Evolutionary conservation across 1,139 yeast species (phyloP).

Genomic region (Sugiyamaella sp.): DNA sequence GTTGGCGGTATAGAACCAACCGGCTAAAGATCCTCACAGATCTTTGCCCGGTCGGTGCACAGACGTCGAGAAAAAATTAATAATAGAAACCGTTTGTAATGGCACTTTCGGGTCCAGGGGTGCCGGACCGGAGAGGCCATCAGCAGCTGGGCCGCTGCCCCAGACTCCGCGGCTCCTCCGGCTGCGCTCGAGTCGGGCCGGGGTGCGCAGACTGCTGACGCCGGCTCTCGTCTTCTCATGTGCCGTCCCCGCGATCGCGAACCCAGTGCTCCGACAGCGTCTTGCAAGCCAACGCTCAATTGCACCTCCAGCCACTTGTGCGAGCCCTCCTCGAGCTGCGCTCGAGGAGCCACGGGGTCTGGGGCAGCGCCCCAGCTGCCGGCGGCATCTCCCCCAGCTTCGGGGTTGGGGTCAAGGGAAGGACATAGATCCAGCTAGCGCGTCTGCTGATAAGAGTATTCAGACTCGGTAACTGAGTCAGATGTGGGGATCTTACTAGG

Average conservation of each 20-base stretch:
- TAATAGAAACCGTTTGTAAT: background rate
- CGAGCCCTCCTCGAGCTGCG: background rate
- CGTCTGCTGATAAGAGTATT: no score
- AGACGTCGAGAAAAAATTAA: background rate
- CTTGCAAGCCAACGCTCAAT: background rate
- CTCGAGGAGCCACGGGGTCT: conserved; percentile 1
- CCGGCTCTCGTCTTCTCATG: no score
- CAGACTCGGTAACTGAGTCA: no score
- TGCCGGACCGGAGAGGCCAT: background rate
- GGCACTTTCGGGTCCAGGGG: background rate
- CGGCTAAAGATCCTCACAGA: background rate
- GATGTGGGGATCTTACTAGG: background rate
- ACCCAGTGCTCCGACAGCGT: background rate
- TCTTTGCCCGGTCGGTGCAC: no score
- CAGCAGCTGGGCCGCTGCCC: background rate
- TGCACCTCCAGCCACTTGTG: background rate
- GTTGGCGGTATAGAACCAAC: background rate
- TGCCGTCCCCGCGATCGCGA: no score
- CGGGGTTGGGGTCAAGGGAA: no score
- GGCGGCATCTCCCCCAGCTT: background rate
- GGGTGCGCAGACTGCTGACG: background rate
- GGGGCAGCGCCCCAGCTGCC: conserved; percentile 2
- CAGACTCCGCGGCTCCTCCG: background rate
- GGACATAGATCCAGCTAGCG: no score
- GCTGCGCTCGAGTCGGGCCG: background rate